A percentile compares a stretch with the other conserved stretches of the same genome.
These are phyloP conservation scores for Boletus vermiculosoides DNA, from an alignment of 768 basidiomycete species.

Conservation along the genomic window DNA sequence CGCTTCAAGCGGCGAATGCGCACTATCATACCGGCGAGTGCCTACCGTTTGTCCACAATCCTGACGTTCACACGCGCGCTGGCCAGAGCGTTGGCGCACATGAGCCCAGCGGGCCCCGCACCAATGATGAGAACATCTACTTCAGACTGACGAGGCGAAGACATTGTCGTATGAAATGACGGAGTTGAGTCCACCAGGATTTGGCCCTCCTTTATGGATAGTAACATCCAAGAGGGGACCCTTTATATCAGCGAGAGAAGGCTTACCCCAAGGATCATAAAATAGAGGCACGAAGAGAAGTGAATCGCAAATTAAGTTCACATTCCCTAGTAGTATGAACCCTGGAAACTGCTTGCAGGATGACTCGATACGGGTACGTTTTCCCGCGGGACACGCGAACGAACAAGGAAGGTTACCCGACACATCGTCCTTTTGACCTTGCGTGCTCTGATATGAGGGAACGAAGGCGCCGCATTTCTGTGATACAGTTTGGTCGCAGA, in stretches of 20 bases:
- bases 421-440: neutral
- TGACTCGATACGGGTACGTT: neutral
- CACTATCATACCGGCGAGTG: neutral
- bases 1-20: neutral
- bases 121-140: slow-evolving; percentile 44
- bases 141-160: slow-evolving; percentile 21
- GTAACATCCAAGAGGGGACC: neutral
- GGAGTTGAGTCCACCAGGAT: neutral
- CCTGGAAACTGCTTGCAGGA: neutral
- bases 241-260: neutral
- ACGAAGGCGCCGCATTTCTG: neutral
- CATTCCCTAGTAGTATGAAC: neutral
- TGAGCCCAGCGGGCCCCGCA: slow-evolving; percentile 43
- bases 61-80: slow-evolving; percentile 36
- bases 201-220: slow-evolving; percentile 4
- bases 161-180: slow-evolving; percentile 10
- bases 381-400: no score
- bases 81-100: slow-evolving; percentile 42
- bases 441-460: neutral
- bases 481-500: neutral
- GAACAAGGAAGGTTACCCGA: no score
- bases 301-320: no score
- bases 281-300: neutral
- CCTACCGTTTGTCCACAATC: slow-evolving; percentile 43
- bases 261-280: neutral